Conservation (phyloP, 768 basidiomycete genomes). For the Psilocybe subaeruginosa region DNA sequence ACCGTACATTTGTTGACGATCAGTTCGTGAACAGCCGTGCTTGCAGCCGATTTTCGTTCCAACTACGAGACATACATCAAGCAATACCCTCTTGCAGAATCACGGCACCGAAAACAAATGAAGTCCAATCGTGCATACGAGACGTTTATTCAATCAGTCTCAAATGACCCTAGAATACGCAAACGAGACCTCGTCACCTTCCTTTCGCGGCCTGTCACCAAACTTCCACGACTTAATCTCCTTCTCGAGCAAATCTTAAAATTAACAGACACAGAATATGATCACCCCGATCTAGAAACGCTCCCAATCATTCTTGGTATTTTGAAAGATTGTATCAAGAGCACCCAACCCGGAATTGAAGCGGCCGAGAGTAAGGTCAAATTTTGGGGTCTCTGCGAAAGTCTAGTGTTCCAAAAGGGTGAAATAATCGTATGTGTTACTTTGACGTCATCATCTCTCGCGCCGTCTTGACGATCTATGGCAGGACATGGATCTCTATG, state of each 20-base stretch:
- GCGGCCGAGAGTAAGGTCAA: conserved; percentile 92
- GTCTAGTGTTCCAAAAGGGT: conserved; percentile 71
- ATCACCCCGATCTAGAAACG: conserved; percentile 80
- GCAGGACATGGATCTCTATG: conserved; percentile 83
- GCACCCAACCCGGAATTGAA: conserved; percentile 88
- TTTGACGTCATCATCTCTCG: background rate
- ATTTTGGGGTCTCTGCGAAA: conserved; percentile 81
- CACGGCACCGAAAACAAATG: conserved; percentile 77
- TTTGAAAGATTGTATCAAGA: conserved; percentile 74
- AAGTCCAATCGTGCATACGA: conserved; percentile 70
- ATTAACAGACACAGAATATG: conserved; percentile 59
- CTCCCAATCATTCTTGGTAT: conserved; percentile 74
- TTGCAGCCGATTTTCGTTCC: conserved; percentile 54
- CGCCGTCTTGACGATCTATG: background rate
- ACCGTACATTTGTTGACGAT: conserved; percentile 20
- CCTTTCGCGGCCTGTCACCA: conserved; percentile 84
- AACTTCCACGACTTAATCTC: conserved; percentile 81
- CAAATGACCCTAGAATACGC: conserved; percentile 64
- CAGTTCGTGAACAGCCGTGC: conserved; percentile 34
- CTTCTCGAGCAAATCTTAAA: conserved; percentile 73
- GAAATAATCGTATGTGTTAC: conserved; percentile 73
- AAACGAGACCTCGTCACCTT: conserved; percentile 83
- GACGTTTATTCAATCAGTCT: conserved; percentile 63
- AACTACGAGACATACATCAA: conserved; percentile 86
- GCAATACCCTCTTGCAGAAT: conserved; percentile 86